Evolutionary conservation across 108 stramenopile genomes (phyloP), one percentile per base, ranked within the genome.

Genomic region (Hondaea fermentalgiana): DNA sequence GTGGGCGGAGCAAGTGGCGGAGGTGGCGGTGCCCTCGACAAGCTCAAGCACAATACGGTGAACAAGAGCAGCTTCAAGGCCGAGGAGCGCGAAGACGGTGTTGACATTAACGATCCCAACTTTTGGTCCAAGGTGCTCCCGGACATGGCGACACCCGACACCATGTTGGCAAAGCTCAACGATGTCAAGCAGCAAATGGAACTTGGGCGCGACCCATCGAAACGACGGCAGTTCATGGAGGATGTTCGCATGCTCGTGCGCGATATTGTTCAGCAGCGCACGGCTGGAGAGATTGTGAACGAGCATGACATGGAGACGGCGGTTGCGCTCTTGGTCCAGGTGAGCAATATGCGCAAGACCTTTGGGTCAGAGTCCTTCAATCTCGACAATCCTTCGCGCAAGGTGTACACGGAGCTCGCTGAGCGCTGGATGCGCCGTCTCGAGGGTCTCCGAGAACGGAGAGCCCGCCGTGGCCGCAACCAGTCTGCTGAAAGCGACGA

Each of bases 81-180:
- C 21, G 64, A 69, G 64, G 91, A 87, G 25, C 89, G 88, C 42
- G 91, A 91, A 87, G 90, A 88, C 28, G 91, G 89, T 3, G 89
- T 91, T 57, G 91, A 91, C 55, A 87, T 93, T 44, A 91, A 92
- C 28, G 92, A 93, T 58, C 92, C 92, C 43, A 90, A 92, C 89
- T 93, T 93, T 60, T 93, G 92, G 92, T 55, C 53, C 16, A 93
- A 93, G 89, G 91, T 92, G 17, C 90, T 92, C 72, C 92, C 92
- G 28, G 92, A 92, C 72, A 47, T 92, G 35, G 90, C 87, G 51
- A 92, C 91, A 5, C 91, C 92, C 17, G 90, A 91, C 12, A 91
- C 87, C 42, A 88, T 92, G 90, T 87, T 91, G n/a, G 51, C 42
- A n/a, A 89, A 90, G 45, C 91, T 92, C 0, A 91, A 91, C 76